Conservation (phyloP, 371 early-diverging fungal species). For the Blakeslea trispora region DNA sequence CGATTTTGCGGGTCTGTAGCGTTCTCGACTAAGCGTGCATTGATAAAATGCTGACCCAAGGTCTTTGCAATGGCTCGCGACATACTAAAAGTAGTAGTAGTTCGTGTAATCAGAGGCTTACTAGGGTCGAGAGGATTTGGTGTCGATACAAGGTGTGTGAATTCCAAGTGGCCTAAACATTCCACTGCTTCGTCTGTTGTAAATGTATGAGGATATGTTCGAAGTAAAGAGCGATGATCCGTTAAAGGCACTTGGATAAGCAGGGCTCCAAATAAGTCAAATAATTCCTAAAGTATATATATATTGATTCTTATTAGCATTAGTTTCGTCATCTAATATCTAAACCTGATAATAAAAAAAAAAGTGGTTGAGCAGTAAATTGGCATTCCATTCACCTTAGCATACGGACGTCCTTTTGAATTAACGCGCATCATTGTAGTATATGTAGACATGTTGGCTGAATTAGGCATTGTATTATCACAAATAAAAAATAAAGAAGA, state of each 20-base stretch:
- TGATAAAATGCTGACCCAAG: slow-evolving; percentile 58
- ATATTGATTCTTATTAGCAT: background rate
- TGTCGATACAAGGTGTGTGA: slow-evolving; percentile 53
- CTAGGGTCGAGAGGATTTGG: slow-evolving; percentile 53
- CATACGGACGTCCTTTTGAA: slow-evolving; percentile 31
- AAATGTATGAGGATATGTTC: slow-evolving; percentile 56
- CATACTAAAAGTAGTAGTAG: slow-evolving; percentile 57
- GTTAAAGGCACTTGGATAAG: slow-evolving; percentile 40
- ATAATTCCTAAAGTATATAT: slow-evolving; percentile 31
- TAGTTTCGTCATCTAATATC: no score
- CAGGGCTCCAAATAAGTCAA: slow-evolving; percentile 42
- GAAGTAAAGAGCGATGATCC: slow-evolving; percentile 53
- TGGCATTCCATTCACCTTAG: slow-evolving; percentile 19
- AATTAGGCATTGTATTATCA: slow-evolving; percentile 2
- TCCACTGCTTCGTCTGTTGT: slow-evolving; percentile 61
- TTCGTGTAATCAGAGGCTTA: slow-evolving; percentile 33
- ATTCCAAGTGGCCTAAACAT: slow-evolving; percentile 50
- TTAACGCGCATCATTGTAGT: slow-evolving; percentile 31
- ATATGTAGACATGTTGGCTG: slow-evolving; percentile 22
- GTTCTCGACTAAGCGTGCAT: slow-evolving; percentile 56
- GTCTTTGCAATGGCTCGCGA: slow-evolving; percentile 56
- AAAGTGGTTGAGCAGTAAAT: background rate
- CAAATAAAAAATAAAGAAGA: background rate
- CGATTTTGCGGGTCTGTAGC: slow-evolving; percentile 51
- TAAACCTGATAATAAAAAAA: no score